phyloP scores from a whole-genome alignment of 2,329 filamentous ascomycete species.

The Aureobasidium musti region DNA sequence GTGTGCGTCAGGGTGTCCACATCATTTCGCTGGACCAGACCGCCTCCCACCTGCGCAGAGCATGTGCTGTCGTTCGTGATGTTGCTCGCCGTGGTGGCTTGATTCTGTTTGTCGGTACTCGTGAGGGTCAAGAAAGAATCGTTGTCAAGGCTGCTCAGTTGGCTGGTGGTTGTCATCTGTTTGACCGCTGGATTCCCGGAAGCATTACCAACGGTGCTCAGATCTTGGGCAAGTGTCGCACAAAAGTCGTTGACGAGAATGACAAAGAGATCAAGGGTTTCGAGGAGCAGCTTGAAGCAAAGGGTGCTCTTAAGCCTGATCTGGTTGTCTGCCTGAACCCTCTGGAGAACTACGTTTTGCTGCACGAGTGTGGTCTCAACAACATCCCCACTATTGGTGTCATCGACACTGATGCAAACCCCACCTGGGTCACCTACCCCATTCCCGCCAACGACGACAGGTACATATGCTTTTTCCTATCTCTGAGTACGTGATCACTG shows the following conservation, averaged over 20 bases:
- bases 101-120: slow-evolving; percentile 87
- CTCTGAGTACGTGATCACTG: background rate
- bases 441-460: slow-evolving; percentile 97
- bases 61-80: slow-evolving; percentile 87
- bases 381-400: slow-evolving; percentile 93
- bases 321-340: slow-evolving; percentile 92
- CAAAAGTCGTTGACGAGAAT: slow-evolving; percentile 74
- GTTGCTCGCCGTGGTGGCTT: slow-evolving; percentile 80
- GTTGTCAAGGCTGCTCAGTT: slow-evolving; percentile 80
- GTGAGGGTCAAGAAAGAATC: slow-evolving; percentile 75
- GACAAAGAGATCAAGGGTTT: slow-evolving; percentile 68
- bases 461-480: slow-evolving; percentile 45
- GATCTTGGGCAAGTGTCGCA: slow-evolving; percentile 69
- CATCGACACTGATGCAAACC: slow-evolving; percentile 90
- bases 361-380: slow-evolving; percentile 87
- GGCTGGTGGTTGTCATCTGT: slow-evolving; percentile 80
- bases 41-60: slow-evolving; percentile 84
- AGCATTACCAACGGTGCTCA: slow-evolving; percentile 90
- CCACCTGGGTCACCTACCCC: slow-evolving; percentile 91
- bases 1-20: slow-evolving; percentile 82
- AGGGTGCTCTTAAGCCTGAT: slow-evolving; percentile 75
- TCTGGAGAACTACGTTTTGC: slow-evolving; percentile 82
- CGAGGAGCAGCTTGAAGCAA: slow-evolving; percentile 63
- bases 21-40: slow-evolving; percentile 91
- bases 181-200: slow-evolving; percentile 89